Evolutionary conservation across 805 yeast genomes (phyloP).

Genomic region (Saturnispora dispora): DNA sequence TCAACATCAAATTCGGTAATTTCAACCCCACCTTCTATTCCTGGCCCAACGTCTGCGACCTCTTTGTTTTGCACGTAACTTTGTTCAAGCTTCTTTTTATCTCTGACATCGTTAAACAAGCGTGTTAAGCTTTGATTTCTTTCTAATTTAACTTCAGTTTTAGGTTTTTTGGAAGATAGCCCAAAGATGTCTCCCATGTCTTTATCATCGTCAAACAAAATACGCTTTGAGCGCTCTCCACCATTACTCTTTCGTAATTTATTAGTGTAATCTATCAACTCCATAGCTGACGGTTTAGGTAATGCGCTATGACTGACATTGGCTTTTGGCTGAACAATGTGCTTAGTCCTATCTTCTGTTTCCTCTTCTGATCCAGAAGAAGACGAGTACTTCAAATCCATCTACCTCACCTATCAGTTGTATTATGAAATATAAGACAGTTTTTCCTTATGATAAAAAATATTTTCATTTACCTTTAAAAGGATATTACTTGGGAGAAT

Average conservation of each 20-base stretch:
- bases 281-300: neutral
- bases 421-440: neutral
- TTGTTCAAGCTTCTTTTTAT: neutral
- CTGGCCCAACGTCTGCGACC: neutral
- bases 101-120: neutral
- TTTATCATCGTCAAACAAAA: neutral
- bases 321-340: neutral
- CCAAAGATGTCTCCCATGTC: neutral
- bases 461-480: neutral
- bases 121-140: neutral
- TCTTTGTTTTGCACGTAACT: neutral
- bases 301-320: neutral
- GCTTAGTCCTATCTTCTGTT: neutral
- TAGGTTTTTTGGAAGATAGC: neutral
- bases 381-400: neutral
- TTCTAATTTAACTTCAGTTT: neutral
- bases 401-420: neutral
- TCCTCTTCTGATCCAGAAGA: neutral
- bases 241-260: neutral
- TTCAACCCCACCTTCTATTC: neutral
- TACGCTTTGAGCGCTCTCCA: neutral
- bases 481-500: neutral
- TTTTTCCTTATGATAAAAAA: neutral
- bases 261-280: neutral
- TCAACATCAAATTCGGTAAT: slow-evolving; percentile 28